Percentiles rank a stretch among this genome's conserved stretches.
Conservation (phyloP, 2,329 filamentous ascomycete species). For the Diaporthe sp. region DNA sequence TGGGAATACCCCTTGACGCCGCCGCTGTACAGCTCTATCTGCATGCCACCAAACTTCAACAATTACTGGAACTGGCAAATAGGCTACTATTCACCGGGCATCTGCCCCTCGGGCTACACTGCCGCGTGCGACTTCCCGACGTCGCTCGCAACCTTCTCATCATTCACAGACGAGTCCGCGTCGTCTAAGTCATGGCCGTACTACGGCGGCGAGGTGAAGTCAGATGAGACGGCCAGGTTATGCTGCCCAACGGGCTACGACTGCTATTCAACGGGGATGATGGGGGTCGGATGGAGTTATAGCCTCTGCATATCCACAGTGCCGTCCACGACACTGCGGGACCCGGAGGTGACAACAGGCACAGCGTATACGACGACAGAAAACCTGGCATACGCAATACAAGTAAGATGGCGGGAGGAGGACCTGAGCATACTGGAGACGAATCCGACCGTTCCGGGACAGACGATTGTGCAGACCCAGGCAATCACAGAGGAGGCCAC, state of each 20-base stretch:
- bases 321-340: slow-evolving; percentile 30
- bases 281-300: slow-evolving; percentile 37
- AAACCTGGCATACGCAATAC: slow-evolving; percentile 41
- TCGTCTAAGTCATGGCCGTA: slow-evolving; percentile 2
- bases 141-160: slow-evolving; percentile 7
- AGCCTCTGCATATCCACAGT: slow-evolving; percentile 41
- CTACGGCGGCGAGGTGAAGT: slow-evolving; percentile 12
- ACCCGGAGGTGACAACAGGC: neutral
- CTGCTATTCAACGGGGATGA: slow-evolving; percentile 33
- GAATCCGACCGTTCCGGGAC: slow-evolving; percentile 43
- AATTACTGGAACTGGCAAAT: slow-evolving; percentile 36
- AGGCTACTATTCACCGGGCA: slow-evolving; percentile 43
- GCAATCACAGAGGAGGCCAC: neutral
- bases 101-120: slow-evolving; percentile 39
- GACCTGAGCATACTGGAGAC: slow-evolving; percentile 44
- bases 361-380: slow-evolving; percentile 14
- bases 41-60: slow-evolving; percentile 35
- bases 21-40: slow-evolving; percentile 30
- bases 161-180: neutral
- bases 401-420: slow-evolving; percentile 43
- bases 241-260: slow-evolving; percentile 30
- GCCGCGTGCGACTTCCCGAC: slow-evolving; percentile 29
- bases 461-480: slow-evolving; percentile 34
- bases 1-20: slow-evolving; percentile 13
- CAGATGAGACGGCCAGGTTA: slow-evolving; percentile 12